Conservation (phyloP, 345 rosid species). For the Brassica napus region DNA sequence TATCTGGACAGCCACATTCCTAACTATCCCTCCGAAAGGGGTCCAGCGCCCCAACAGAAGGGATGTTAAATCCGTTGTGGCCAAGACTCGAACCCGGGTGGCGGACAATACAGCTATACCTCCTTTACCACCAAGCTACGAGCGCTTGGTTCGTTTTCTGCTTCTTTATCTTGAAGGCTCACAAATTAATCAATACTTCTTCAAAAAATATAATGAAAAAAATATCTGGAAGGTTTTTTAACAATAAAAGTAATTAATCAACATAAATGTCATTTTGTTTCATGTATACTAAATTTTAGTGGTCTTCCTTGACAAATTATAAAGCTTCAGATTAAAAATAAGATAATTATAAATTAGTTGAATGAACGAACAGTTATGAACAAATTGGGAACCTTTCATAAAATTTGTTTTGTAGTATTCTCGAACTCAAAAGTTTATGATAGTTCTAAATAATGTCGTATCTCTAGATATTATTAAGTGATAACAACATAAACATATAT, state of each 20-base stretch:
- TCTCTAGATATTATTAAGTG: neutral
- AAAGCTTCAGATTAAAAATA: neutral
- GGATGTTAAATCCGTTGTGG: too few species aligned
- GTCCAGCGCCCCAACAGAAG: too few species aligned
- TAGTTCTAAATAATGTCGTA: neutral
- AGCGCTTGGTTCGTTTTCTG: slow-evolving; percentile 30
- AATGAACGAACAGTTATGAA: neutral
- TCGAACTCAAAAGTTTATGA: neutral
- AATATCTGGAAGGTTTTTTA: neutral
- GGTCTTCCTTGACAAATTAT: neutral
- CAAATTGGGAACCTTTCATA: neutral
- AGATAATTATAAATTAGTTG: neutral
- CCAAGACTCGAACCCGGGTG: too few species aligned
- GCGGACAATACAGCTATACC: too few species aligned
- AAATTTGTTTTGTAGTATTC: neutral
- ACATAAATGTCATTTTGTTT: neutral
- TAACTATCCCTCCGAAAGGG: too few species aligned
- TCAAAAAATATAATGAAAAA: neutral
- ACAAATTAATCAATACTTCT: neutral
- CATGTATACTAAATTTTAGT: neutral
- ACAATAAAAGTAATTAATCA: too few species aligned
- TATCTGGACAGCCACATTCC: too few species aligned
- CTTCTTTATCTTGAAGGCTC: slow-evolving; percentile 20
- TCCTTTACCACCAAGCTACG: too few species aligned
- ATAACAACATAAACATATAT: neutral